Conservation (phyloP, 108 stramenopile species). For the Skeletonema menzelii region DNA sequence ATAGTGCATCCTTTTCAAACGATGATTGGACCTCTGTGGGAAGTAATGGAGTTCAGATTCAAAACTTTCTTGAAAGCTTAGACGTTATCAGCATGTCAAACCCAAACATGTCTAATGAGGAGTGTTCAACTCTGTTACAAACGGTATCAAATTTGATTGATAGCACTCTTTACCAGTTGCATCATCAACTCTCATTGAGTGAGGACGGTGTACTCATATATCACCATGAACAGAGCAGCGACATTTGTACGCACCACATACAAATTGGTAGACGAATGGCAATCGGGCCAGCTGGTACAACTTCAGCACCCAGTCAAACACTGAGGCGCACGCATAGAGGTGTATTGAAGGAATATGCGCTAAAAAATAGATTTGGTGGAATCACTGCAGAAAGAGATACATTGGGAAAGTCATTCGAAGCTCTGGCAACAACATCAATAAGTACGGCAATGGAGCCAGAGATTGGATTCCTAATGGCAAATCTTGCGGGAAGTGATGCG, state of each 20-base stretch:
- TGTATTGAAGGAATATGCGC: slow-evolving; percentile 30
- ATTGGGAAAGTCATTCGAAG: no score
- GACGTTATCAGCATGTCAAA: slow-evolving; percentile 41
- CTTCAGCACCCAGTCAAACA: slow-evolving; percentile 30
- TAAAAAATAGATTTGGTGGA: slow-evolving; percentile 17
- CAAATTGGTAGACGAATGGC: slow-evolving; percentile 18
- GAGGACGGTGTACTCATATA: not conserved
- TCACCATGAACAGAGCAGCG: not conserved
- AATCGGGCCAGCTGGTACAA: slow-evolving; percentile 32
- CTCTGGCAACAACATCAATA: no score
- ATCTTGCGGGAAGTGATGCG: slow-evolving; percentile 12
- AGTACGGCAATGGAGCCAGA: slow-evolving; percentile 50
- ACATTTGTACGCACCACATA: not conserved
- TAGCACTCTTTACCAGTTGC: no score
- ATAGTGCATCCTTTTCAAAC: slow-evolving; percentile 12
- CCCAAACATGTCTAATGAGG: slow-evolving; percentile 31
- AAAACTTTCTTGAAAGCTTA: not conserved
- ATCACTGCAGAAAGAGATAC: not conserved
- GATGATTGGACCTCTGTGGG: slow-evolving; percentile 13
- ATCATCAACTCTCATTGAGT: not conserved
- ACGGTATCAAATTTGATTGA: slow-evolving; percentile 5
- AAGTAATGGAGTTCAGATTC: not conserved
- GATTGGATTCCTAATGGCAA: slow-evolving; percentile 50
- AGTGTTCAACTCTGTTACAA: slow-evolving; percentile 1
- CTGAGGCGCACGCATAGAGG: slow-evolving; percentile 35